phyloP scores from a whole-genome alignment of 257 asterid species.

The Nicotiana otophora region DNA sequence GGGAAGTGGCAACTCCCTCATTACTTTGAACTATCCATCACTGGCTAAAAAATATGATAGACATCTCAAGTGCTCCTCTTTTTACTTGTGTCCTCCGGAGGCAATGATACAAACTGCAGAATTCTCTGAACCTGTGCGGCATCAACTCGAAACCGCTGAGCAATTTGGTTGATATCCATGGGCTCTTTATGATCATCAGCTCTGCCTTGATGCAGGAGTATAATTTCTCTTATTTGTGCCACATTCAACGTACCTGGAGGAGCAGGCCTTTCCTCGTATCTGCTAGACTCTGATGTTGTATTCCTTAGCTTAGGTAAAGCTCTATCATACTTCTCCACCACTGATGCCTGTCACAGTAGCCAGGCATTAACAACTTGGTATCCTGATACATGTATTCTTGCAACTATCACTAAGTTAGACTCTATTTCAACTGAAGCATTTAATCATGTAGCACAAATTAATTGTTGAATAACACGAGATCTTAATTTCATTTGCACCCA shows the following conservation, averaged over 20 bases:
- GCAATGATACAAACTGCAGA: slow-evolving; percentile 57
- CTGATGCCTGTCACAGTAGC: slow-evolving; percentile 54
- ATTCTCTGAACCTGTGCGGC: slow-evolving; percentile 59
- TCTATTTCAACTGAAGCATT: background rate
- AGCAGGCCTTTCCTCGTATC: slow-evolving; percentile 67
- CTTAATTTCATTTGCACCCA: background rate
- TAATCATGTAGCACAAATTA: background rate
- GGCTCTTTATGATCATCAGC: slow-evolving; percentile 57
- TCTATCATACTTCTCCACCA: slow-evolving; percentile 61
- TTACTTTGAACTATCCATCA: background rate
- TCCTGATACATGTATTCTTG: background rate
- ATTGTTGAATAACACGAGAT: background rate
- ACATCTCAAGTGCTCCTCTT: slow-evolving; percentile 19
- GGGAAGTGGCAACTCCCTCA: background rate
- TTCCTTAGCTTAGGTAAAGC: slow-evolving; percentile 81
- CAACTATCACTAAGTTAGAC: background rate
- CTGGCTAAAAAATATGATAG: background rate
- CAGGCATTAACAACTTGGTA: background rate
- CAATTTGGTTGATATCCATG: slow-evolving; percentile 52
- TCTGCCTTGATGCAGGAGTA: slow-evolving; percentile 73
- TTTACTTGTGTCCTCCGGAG: slow-evolving; percentile 49
- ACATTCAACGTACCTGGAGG: slow-evolving; percentile 80
- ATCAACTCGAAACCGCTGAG: slow-evolving; percentile 51
- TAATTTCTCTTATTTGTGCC: slow-evolving; percentile 59
- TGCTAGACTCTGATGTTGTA: slow-evolving; percentile 52